Evolutionary conservation across 192 early-diverging fungal genomes (phyloP), one percentile per base, ranked within the genome.

Genomic region (Coemansia brasiliensis): DNA sequence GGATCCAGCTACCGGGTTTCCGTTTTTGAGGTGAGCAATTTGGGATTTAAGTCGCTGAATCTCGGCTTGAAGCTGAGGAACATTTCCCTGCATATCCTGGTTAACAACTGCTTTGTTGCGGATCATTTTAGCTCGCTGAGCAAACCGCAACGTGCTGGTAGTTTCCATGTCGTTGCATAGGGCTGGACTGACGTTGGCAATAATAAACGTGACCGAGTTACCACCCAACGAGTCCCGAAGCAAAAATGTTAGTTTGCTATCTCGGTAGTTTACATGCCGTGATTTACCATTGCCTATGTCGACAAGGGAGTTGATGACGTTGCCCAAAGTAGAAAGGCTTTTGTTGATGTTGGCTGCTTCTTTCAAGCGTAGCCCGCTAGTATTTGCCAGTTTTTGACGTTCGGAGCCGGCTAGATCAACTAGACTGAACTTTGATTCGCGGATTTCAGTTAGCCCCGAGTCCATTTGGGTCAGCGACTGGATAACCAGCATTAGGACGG

Each of bases 271-370:
- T 59, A 85, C 84, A 42, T 86, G 85, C 6, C 86, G 75, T 10
- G 74, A 74, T 39, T 81, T 83, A 29, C 84, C 86, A 43, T 69
- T 82, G 21, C 68, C 69, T 20, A 84, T 72, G 22, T 87, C 87
- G 18, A 83, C 85, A 15, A 94, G 80, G 9, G 92, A 89, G 61
- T 92, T 89, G 64, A 94, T 92, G 52, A 94, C 92, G 25, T 88
- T 88, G 11, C 90, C 90, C 6, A 94, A 73, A 2, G 85, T 86
- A 20, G 85, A 84, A 42, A 94, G 65, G 17, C 85, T 88, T 70
- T 86, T 89, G 74, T 94, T 94, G 70, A 94, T 94, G 58, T 87
- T 86, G 17, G 85, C 83, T 4, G 90, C 92, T 50, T 94, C 92
- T 49, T 88, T 86, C 26, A 94, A 61, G 2, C 90, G 80, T 55